These are phyloP conservation scores for Phylloporus rhodoxanthus DNA, from an alignment of 768 basidiomycete genomes.

Conservation along the genomic window DNA sequence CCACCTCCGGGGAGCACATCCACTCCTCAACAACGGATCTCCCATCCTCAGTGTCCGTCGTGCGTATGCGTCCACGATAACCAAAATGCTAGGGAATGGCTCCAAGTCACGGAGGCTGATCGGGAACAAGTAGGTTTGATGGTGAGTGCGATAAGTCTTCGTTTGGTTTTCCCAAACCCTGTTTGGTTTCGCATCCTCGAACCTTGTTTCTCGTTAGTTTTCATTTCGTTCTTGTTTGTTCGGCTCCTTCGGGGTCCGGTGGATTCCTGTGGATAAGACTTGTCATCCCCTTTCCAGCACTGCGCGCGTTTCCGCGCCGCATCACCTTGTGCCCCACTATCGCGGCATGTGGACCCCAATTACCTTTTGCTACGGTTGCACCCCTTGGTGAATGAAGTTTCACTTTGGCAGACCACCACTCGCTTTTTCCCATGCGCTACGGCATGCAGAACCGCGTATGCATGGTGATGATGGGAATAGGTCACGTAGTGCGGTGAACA, in stretches of 20 bases:
- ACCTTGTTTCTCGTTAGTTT: conserved; percentile 1
- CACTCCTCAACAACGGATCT: background rate
- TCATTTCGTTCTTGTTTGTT: conserved; percentile 10
- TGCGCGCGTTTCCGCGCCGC: conserved; percentile 3
- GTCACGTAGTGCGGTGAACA: conserved; percentile 21
- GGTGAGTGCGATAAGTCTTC: conserved; percentile 21
- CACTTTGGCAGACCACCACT: conserved; percentile 13
- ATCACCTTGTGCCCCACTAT: conserved; percentile 8
- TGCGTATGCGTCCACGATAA: conserved; percentile 25
- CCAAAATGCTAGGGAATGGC: conserved; percentile 30
- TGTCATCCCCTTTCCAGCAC: conserved; percentile 1
- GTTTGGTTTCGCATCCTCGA: background rate
- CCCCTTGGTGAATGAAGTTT: conserved; percentile 9
- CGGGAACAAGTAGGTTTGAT: conserved; percentile 20
- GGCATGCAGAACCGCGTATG: conserved; percentile 23
- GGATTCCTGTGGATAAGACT: conserved; percentile 5
- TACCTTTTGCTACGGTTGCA: conserved; percentile 3
- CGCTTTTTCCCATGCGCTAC: conserved; percentile 23
- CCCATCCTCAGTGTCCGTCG: conserved; percentile 9
- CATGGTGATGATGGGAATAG: conserved; percentile 27
- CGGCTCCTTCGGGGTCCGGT: conserved; percentile 8
- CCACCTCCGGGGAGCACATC: conserved; percentile 11
- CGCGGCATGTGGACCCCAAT: conserved; percentile 5
- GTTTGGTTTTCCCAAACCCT: conserved; percentile 4
- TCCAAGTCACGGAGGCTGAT: conserved; percentile 29